phyloP scores from a whole-genome alignment of 805 yeast species.

The Candida ponderosae region DNA sequence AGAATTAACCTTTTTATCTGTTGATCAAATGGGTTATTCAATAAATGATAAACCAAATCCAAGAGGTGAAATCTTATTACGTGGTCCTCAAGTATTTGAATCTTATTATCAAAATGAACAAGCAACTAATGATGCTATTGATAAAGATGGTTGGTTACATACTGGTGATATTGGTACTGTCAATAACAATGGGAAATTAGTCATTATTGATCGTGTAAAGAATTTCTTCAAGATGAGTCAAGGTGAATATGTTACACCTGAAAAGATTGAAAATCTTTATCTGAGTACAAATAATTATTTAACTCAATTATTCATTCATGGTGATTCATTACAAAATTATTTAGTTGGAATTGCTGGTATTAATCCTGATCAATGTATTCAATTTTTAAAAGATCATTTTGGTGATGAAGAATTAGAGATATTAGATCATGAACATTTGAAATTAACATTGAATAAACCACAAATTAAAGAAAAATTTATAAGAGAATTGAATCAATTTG shows the following conservation, averaged over 20 bases:
- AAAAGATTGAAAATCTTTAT: conserved; percentile 60
- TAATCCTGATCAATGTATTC: conserved; percentile 29
- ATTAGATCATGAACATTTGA: conserved; percentile 4
- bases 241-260: conserved; percentile 69
- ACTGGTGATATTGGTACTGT: conserved; percentile 61
- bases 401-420: conserved; percentile 5
- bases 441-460: conserved; percentile 9
- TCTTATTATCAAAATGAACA: conserved; percentile 47
- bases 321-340: conserved; percentile 48
- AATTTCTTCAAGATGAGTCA: conserved; percentile 65
- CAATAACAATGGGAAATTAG: conserved; percentile 42
- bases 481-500: conserved; percentile 12
- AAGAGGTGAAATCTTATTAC: conserved; percentile 52
- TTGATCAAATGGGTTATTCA: conserved; percentile 51
- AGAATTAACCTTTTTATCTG: conserved; percentile 52
- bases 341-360: conserved; percentile 62
- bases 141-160: conserved; percentile 53
- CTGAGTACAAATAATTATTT: conserved; percentile 42
- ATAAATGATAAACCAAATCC: conserved; percentile 28
- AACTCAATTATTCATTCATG: conserved; percentile 54
- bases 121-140: conserved; percentile 46
- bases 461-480: conserved; percentile 12
- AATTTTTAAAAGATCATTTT: conserved; percentile 10
- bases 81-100: conserved; percentile 56
- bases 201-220: conserved; percentile 66